Evolutionary conservation across 441 rosid species (phyloP).

Genomic region (Rhodomyrtus psidioides): DNA sequence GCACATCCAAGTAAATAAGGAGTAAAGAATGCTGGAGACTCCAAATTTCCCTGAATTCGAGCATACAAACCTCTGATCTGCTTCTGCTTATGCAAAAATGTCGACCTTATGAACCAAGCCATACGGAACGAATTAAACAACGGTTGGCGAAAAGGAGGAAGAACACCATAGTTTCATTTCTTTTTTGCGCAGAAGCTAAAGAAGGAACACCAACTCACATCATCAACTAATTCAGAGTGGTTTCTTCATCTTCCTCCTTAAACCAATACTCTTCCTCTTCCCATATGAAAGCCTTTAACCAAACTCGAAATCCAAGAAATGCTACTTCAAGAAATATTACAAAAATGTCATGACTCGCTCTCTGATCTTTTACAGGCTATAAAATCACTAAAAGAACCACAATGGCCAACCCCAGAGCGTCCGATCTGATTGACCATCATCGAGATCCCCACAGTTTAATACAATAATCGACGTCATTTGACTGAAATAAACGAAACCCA

Average conservation of each 20-base stretch:
- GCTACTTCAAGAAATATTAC: background rate
- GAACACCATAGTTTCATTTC: background rate
- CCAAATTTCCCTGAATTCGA: background rate
- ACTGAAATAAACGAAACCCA: background rate
- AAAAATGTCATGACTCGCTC: background rate
- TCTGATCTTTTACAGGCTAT: background rate
- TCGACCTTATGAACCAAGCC: background rate
- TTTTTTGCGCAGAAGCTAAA: background rate
- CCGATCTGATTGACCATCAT: background rate
- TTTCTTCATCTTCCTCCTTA: background rate
- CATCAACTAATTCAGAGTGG: background rate
- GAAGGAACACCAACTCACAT: background rate
- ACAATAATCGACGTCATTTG: background rate
- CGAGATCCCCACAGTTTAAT: background rate
- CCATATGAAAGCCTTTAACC: background rate
- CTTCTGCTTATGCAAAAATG: background rate
- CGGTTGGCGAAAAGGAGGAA: background rate
- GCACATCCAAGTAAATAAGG: background rate
- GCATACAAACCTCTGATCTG: background rate
- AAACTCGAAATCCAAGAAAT: background rate
- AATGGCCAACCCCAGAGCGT: background rate
- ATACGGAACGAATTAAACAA: background rate
- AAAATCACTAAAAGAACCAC: background rate
- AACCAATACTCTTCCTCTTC: background rate
- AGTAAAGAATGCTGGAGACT: background rate